These are phyloP conservation scores for Carex parvula DNA, from an alignment of 176 grass and related monocot genomes.

Conservation along the genomic window DNA sequence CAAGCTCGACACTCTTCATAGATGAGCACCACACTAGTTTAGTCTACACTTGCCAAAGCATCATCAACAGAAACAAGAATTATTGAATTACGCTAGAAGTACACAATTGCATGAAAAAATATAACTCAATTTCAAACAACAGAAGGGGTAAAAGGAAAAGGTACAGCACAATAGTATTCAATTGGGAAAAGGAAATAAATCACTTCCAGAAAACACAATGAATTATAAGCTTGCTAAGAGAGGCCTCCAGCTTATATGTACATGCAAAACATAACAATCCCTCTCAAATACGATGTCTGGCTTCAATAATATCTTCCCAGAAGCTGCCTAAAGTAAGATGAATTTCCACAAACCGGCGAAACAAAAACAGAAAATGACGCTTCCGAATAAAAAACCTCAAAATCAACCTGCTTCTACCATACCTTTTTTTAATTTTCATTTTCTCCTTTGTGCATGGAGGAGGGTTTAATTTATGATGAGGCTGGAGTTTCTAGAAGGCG, in stretches of 20 bases:
- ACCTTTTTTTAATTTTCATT: neutral
- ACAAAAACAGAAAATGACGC: constrained; percentile 2
- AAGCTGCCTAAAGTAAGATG: neutral
- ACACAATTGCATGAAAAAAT: neutral
- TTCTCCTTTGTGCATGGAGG: neutral
- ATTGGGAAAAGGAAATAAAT: neutral
- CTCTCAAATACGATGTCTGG: neutral
- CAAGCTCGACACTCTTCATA: neutral
- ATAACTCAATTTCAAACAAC: neutral
- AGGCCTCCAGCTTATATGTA: constrained; percentile 17
- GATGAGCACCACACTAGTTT: neutral
- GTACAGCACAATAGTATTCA: neutral
- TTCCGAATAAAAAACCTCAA: neutral
- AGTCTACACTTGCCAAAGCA: neutral
- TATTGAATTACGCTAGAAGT: neutral
- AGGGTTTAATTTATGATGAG: constrained; percentile 11
- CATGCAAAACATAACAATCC: constrained; percentile 7
- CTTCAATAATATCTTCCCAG: neutral
- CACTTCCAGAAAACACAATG: neutral
- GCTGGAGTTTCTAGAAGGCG: constrained; percentile 45
- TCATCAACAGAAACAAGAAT: neutral
- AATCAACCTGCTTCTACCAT: neutral
- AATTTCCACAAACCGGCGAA: constrained; percentile 14
- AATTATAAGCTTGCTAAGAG: constrained; percentile 12
- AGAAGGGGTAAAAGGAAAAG: neutral